These are phyloP conservation scores for Lachnellula occidentalis DNA, from an alignment of 2,329 filamentous ascomycete species.

Conservation along the genomic window DNA sequence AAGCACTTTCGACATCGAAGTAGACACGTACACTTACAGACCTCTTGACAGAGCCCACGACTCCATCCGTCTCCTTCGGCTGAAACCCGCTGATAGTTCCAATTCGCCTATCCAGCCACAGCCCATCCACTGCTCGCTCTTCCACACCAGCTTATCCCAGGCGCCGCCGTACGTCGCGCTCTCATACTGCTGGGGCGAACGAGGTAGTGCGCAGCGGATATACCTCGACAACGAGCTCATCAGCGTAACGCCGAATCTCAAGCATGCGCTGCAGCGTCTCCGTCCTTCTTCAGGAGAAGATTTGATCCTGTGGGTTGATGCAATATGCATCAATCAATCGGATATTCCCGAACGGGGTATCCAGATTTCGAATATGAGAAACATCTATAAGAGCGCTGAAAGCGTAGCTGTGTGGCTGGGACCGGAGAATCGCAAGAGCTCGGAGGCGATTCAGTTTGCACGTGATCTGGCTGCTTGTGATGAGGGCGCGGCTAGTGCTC, in stretches of 20 bases:
- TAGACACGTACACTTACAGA: conserved; percentile 10
- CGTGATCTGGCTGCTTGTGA: conserved; percentile 14
- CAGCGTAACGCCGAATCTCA: conserved; percentile 17
- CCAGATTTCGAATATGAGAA: conserved; percentile 22
- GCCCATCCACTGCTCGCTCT: conserved; percentile 12
- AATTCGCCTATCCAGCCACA: conserved; percentile 5
- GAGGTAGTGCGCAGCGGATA: conserved; percentile 3
- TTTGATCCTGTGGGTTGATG: conserved; percentile 23
- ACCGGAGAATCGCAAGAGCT: conserved; percentile 7
- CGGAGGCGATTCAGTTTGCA: conserved; percentile 14
- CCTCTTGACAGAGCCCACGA: conserved; percentile 6
- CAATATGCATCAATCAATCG: conserved; percentile 24
- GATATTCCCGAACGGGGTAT: conserved; percentile 19
- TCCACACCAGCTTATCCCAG: conserved; percentile 15
- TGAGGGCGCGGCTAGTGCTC: conserved; percentile 5
- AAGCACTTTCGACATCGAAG: not conserved
- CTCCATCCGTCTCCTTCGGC: conserved; percentile 14
- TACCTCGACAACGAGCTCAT: conserved; percentile 10
- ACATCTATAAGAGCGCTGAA: conserved; percentile 21
- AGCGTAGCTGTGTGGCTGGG: conserved; percentile 23
- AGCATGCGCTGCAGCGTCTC: conserved; percentile 19
- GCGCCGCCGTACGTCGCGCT: conserved; percentile 23
- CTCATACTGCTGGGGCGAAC: conserved; percentile 24
- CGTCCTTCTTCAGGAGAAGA: conserved; percentile 9
- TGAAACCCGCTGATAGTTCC: conserved; percentile 6